Base-by-base conservation (phyloP, 2,329 filamentous ascomycete species). In the Waltergamsia citrina region DNA sequence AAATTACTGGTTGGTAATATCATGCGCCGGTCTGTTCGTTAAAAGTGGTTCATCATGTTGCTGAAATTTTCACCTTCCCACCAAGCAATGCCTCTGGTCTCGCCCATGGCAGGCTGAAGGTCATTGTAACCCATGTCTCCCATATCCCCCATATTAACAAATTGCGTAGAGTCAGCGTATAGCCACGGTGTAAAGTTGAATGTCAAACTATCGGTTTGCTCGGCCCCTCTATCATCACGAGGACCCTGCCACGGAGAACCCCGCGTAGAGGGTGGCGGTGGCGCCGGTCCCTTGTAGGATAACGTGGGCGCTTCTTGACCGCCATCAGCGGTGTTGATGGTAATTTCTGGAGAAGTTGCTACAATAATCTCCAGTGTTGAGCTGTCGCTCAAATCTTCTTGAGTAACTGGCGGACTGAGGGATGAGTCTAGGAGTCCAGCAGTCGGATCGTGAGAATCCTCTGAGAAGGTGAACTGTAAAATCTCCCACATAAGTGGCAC, bases 401-500 rank as follows among this genome's bases (percentile, higher is more conserved):
- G 43, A 0, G 40, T 29, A 2, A 52, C 18, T 2, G 50, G 37
- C 0, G 59, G 52, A 1, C 58, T 50, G 4, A 69, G 56, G 0
- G 64, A 63, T 2, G 55, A 43, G 35, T 65, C 59, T 3, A 69
- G 51, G 3, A 70, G 47, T 4, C 62, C 58, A n/a, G n/a, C n/a
- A n/a, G n/a, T n/a, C n/a, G n/a, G n/a, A n/a, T n/a, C n/a, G 49
- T 48, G 1, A 60, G 50, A 2, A 14, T 60, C 54, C 0, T 57
- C 49, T 7, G 51, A 52, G 20, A 53, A 67, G 43, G 62, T 66
- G 43, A 69, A 62, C 35, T 68, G 63, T 4, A 71, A 46, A 8
- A 69, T 62, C 24, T 67, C 62, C 67, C 67, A 70, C 67, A 70
- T 69, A 5, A 71, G 43, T 2, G 64, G 63, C 1, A 69, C 63